Base-by-base conservation (phyloP, 2,329 filamentous ascomycete species). In the Hymenoscyphus occultus region DNA sequence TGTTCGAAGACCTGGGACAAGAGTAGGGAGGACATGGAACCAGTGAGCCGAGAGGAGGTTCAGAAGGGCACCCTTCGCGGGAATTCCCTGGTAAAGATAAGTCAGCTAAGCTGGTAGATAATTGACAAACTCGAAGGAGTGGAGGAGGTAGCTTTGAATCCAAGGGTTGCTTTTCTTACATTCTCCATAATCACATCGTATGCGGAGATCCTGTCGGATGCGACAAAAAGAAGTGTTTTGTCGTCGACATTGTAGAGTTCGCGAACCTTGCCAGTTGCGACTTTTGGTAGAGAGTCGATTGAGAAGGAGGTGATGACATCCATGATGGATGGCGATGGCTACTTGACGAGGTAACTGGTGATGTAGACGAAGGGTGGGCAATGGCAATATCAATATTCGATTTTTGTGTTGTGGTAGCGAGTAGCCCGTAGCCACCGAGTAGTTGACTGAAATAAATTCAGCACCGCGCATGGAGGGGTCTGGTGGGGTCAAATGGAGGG, bases 161-260 rank as follows among this genome's bases (percentile, higher is more conserved):
- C 9, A 54, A 10, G n/a, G 19, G 48, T 12, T 14, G 22, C 7
- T 5, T 12, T 54, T 13, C 48, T 54, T 76, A 88, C 87, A 79
- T 95, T 97, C 73, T 85, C 80, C 83, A 96, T 88, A 72, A 96
- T 87, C 72, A 96, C 92, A 83, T 98, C 94, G 82, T 94, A 98
- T 64, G 95, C 95, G 31, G 92, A 97, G 77, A 97, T 95, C 71
- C 95, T 90, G 80, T 97, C 93, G 14, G 91, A 90, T 31, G 91
- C 90, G 63, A 93, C 87, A 75, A 97, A 94, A 64, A 96, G 88
- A 4, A 96, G 85, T 2, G 86, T 90, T 64, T 84, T 79, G 51
- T 86, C 80, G 75, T 91, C 86, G 62, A 96, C 80, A 67, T 85
- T 82, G 77, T 92, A 96, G 45, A 96, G 84, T 74, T 96, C 91